Conservation (phyloP, 2,329 filamentous ascomycete species). For the Hymenoscyphus fraxineus region DNA sequence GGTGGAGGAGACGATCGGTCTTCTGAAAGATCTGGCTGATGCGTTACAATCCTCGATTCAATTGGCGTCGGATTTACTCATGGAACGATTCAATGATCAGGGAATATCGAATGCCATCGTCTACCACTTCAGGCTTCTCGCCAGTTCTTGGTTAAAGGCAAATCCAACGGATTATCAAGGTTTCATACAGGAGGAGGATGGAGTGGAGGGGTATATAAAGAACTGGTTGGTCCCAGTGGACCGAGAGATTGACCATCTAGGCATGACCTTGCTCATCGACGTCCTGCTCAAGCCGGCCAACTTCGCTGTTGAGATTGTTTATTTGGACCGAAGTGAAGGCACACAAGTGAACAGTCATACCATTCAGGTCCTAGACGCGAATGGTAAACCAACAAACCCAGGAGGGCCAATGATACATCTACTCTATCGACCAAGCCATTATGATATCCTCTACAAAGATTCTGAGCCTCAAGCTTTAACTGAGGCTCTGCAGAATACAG, state of each 20-base stretch:
- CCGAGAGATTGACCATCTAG: slow-evolving; percentile 88
- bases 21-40: slow-evolving; percentile 61
- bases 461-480: slow-evolving; percentile 22
- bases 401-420: slow-evolving; percentile 52
- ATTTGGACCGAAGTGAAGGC: slow-evolving; percentile 82
- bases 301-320: slow-evolving; percentile 81
- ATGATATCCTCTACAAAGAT: slow-evolving; percentile 84
- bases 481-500: no score
- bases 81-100: slow-evolving; percentile 70
- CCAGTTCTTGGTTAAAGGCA: slow-evolving; percentile 78
- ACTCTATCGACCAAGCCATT: slow-evolving; percentile 75
- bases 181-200: slow-evolving; percentile 60
- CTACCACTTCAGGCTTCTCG: slow-evolving; percentile 79
- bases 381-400: slow-evolving; percentile 35
- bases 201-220: slow-evolving; percentile 65
- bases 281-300: slow-evolving; percentile 75
- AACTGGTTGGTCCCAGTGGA: slow-evolving; percentile 69
- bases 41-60: slow-evolving; percentile 44
- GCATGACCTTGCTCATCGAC: slow-evolving; percentile 71
- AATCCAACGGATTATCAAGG: slow-evolving; percentile 65
- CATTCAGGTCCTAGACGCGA: slow-evolving; percentile 40
- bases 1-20: slow-evolving; percentile 66
- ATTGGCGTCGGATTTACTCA: slow-evolving; percentile 52
- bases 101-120: slow-evolving; percentile 70
- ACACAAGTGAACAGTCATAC: slow-evolving; percentile 62